Conservation (phyloP, 768 basidiomycete genomes). For the Holtermannia corniformis region DNA sequence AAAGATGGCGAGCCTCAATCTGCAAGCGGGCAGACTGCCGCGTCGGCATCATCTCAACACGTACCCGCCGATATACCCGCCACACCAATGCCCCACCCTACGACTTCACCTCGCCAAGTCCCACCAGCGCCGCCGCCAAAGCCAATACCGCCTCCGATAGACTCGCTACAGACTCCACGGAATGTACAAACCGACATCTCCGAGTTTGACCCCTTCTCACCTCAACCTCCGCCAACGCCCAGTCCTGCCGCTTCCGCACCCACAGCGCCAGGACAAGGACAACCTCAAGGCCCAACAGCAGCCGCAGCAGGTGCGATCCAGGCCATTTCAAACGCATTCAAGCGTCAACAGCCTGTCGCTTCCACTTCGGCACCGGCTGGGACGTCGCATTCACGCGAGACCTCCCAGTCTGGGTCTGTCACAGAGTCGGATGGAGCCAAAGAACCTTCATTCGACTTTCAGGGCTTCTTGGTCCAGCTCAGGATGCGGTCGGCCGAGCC, state of each 20-base stretch:
- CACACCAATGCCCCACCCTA: background rate
- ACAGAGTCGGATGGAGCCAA: background rate
- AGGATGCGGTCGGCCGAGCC: constrained; percentile 77
- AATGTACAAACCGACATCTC: constrained; percentile 11
- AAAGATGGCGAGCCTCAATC: no score
- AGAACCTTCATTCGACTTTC: constrained; percentile 66
- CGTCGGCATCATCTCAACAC: background rate
- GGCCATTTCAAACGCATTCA: background rate
- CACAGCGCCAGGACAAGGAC: background rate
- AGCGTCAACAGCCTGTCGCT: background rate
- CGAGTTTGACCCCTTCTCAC: constrained; percentile 21
- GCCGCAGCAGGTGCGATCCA: background rate
- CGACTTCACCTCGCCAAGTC: background rate
- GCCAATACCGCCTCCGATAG: background rate
- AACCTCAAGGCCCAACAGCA: background rate
- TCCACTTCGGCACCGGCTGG: background rate
- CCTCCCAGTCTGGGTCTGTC: background rate
- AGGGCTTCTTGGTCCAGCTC: constrained; percentile 91
- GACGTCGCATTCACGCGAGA: background rate
- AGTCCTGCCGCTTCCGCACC: background rate
- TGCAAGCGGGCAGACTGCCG: background rate
- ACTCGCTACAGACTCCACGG: background rate
- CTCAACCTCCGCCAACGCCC: constrained; percentile 9
- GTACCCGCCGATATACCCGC: background rate
- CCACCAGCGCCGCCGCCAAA: background rate